Base-by-base conservation (phyloP, 345 rosid genomes). In the Syzygium grande region DNA sequence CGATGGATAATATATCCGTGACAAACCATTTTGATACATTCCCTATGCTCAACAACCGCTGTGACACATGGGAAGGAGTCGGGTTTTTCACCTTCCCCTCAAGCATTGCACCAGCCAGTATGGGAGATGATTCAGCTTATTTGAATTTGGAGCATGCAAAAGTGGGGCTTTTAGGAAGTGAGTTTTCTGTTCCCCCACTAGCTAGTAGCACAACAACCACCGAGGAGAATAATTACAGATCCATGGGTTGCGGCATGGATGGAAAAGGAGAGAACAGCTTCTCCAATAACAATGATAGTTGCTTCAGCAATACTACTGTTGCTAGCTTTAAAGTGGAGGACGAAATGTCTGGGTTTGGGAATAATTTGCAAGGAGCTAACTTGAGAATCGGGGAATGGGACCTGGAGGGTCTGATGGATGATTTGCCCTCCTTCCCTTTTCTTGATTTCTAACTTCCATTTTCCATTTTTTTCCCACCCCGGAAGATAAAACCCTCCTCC, bases 311-410 rank as follows among this genome's bases (percentile, higher is more conserved):
- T 88, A 92, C 89, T 73, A 54, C 79, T 89, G 38, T 13, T 19
- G 90, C 84, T 86, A 89, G 88, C 87, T 90, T 91, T 85, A 92
- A 90, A 86, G 90, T 87, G 86, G 95, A 91, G 84, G 95, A 93
- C 83, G 93, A 92, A 87, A 90, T 94, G 87, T 68, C 92, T 89
- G 95, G 91, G 17, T 80, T 91, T 79, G 98, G 93, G 88, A 92
- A 94, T 91, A 89, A 92, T 52, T 95, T 93, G 93, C 93, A 92
- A 87, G 94, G 91, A 90, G 96, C 94, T 91, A 93, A 93, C 95
- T 93, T 94, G 73, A 91, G 94, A 91, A 91, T 92, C 84, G 99
- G 96, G 91, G 99, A 96, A 86, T 97, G 99, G 98, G 99, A 95
- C 90, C 92, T 96, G 27, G 98, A 97, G 88, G 95, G 94, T 88